These are phyloP conservation scores for Amborella trichopoda DNA, from an alignment of 164 flowering plant genomes.

Conservation along the genomic window DNA sequence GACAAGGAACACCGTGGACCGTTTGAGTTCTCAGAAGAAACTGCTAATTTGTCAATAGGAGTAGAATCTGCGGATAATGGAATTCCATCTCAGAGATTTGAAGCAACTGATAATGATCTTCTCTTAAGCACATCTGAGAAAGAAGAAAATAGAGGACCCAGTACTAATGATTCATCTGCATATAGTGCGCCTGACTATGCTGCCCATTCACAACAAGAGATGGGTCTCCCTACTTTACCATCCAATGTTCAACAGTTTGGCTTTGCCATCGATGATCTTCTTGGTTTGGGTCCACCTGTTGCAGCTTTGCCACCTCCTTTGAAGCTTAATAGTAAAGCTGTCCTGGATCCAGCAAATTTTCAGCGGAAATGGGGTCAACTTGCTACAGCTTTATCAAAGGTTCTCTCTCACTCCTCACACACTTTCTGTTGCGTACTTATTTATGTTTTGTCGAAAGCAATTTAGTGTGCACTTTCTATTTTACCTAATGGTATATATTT, in stretches of 20 bases:
- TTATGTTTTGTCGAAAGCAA: too few species aligned
- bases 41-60: conserved; percentile 63
- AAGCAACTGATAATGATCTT: conserved; percentile 87
- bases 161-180: conserved; percentile 53
- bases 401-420: too few species aligned
- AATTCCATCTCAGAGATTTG: conserved; percentile 49
- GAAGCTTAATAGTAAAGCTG: conserved; percentile 70
- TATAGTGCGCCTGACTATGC: conserved; percentile 62
- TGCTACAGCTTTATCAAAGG: conserved; percentile 65
- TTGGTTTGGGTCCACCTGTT: conserved; percentile 38
- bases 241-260: conserved; percentile 22
- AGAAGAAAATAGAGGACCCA: conserved; percentile 50
- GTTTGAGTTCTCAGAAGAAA: conserved; percentile 87
- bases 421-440: too few species aligned
- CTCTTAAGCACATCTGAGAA: conserved; percentile 68
- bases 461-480: too few species aligned
- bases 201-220: conserved; percentile 27
- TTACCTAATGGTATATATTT: too few species aligned
- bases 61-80: conserved; percentile 36
- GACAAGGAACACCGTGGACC: conserved; percentile 95
- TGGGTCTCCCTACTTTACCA: conserved; percentile 17
- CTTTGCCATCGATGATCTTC: conserved; percentile 66
- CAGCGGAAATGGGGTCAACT: conserved; percentile 97
- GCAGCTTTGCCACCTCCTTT: conserved; percentile 40
- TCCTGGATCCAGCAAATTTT: conserved; percentile 67